Evolutionary conservation across 1,284 basidiomycete species (phyloP), one percentile per base, ranked within the genome.

Genomic region (Boletellus deceptivus): DNA sequence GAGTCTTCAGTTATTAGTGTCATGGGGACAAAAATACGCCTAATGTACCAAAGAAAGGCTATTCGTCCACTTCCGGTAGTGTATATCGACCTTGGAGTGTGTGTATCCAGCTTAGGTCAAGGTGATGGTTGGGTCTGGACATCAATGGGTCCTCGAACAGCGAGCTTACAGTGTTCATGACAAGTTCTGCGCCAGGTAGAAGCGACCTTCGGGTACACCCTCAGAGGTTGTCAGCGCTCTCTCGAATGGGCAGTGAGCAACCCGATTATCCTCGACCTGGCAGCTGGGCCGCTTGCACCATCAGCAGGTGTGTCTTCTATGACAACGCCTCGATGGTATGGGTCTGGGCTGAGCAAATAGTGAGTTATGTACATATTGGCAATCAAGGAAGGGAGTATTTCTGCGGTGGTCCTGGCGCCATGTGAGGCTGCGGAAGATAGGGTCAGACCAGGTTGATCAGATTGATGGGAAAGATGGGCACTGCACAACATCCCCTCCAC

Each of bases 251-350:
- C 85, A 0, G 93, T 95, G 50, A 91, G 75, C 29, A 94, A 71
- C 2, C 80, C 92, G 39, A 94, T 75, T 0, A 91, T 90, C 59
- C 79, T 86, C 63, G 86, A 84, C 13, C 92, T 91, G 10, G 91
- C 89, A 0, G 84, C 80, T 29, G 81, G 75, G 9, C 91, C 91
- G 49, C 88, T 85, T 39, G 72, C 74, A 51, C 94, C 75, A 14
- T 91, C 93, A 7, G 80, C 80, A 1, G 91, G 92, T 1, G 93
- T 90, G 71, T 95, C 93, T 67, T 94, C 92, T 37, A 94, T 78
- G 10, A 94, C 91, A 47, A 94, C 74, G 58, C 84, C 85, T 88
- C 20, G 18, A 38, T 55, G 41, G 57, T 40, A 54, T 55, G 29
- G 46, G 44, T 40, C 34, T 37, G 93, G 91, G 70, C 89, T 77